phyloP scores from a whole-genome alignment of 345 rosid genomes.

The Eucalyptus fibrosa region DNA sequence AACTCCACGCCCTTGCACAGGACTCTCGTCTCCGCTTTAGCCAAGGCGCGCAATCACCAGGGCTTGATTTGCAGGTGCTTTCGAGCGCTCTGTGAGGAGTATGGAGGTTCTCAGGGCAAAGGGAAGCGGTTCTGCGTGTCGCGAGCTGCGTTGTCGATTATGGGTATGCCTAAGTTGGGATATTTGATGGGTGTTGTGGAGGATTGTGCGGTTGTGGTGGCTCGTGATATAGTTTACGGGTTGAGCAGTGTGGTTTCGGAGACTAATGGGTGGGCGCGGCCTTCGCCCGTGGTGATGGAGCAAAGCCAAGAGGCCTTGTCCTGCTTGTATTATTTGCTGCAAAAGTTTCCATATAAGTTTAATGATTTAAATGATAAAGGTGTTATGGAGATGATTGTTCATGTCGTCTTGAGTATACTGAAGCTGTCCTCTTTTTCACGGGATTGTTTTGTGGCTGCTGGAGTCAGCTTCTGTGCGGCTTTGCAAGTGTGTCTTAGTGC shows the following conservation, averaged over 20 bases:
- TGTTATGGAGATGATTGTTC: constrained; percentile 44
- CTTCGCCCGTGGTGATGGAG: constrained; percentile 89
- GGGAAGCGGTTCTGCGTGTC: constrained; percentile 70
- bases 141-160: constrained; percentile 62
- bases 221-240: constrained; percentile 60
- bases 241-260: constrained; percentile 51
- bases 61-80: constrained; percentile 40
- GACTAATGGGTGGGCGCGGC: constrained; percentile 50
- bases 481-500: constrained; percentile 62
- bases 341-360: constrained; percentile 59
- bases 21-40: constrained; percentile 59
- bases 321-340: constrained; percentile 86
- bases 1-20: constrained; percentile 74
- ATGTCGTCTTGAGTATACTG: constrained; percentile 47
- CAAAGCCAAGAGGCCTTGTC: constrained; percentile 92
- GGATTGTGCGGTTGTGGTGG: constrained; percentile 66
- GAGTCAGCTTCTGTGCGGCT: constrained; percentile 81
- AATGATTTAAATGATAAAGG: constrained; percentile 18
- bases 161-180: constrained; percentile 89
- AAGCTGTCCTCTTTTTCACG: constrained; percentile 58
- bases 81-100: constrained; percentile 50
- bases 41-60: constrained; percentile 37
- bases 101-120: constrained; percentile 15
- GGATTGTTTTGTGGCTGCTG: constrained; percentile 92
- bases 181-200: constrained; percentile 59